phyloP scores from a whole-genome alignment of 345 rosid species.

The Turritis glabra region DNA sequence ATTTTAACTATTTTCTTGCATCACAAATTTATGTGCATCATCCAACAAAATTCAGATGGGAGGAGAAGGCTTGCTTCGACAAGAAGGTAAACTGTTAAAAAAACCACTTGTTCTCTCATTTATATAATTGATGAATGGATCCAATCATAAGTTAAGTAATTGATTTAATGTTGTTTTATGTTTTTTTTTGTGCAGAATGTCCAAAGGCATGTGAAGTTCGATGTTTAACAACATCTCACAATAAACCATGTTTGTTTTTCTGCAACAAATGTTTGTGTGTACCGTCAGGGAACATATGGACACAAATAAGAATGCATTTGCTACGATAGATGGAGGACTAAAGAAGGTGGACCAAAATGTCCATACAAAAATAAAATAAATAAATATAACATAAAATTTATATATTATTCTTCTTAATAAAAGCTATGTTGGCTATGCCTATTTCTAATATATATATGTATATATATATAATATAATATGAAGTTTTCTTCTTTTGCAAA shows the following conservation, averaged over 20 bases:
- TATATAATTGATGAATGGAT: background rate
- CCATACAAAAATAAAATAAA: slow-evolving; percentile 27
- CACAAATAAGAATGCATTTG: slow-evolving; percentile 45
- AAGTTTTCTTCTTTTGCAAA: too few relatives aligned
- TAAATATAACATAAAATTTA: background rate
- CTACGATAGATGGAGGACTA: slow-evolving; percentile 32
- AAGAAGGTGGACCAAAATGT: slow-evolving; percentile 44
- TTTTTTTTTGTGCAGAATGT: slow-evolving; percentile 23
- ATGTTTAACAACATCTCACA: slow-evolving; percentile 28
- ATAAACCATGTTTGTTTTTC: slow-evolving; percentile 24
- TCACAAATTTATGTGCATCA: background rate
- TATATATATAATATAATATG: too few relatives aligned
- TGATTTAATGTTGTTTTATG: background rate
- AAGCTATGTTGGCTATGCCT: too few relatives aligned
- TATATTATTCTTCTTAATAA: background rate
- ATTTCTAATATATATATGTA: too few relatives aligned
- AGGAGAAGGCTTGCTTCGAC: slow-evolving; percentile 20
- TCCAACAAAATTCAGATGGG: background rate
- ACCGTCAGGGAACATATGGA: slow-evolving; percentile 44
- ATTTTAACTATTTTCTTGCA: background rate
- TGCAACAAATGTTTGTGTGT: slow-evolving; percentile 46
- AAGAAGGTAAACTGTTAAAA: background rate
- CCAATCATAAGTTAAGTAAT: background rate
- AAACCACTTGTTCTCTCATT: background rate
- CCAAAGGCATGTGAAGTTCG: slow-evolving; percentile 13